A percentile compares a stretch with the other conserved stretches of the same genome.
These are phyloP conservation scores for Glutinoglossum americanum DNA, from an alignment of 495 filamentous ascomycete species.

Conservation along the genomic window DNA sequence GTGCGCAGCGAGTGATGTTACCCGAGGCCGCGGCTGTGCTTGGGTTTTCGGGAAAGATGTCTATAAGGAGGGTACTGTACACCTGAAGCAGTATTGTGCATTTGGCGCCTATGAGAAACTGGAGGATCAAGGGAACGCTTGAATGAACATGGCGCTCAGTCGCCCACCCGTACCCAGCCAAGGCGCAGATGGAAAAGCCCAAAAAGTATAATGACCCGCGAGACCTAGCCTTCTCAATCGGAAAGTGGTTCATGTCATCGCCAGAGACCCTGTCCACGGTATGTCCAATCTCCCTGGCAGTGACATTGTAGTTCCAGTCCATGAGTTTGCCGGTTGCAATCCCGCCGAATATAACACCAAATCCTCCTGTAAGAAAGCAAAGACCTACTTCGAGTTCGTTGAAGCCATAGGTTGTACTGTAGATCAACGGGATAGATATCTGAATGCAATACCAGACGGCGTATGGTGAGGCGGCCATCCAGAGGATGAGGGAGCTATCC, in stretches of 20 bases:
- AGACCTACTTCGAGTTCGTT: slow-evolving; percentile 29
- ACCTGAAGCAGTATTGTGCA: slow-evolving; percentile 32
- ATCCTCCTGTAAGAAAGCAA: slow-evolving; percentile 25
- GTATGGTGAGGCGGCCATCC: slow-evolving; percentile 11
- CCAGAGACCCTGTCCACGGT: slow-evolving; percentile 7
- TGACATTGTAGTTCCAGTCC: slow-evolving; percentile 24
- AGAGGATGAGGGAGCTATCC: slow-evolving; percentile 10
- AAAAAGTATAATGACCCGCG: slow-evolving; percentile 29
- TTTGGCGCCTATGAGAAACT: slow-evolving; percentile 30
- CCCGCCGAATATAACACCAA: slow-evolving; percentile 15
- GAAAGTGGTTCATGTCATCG: slow-evolving; percentile 23
- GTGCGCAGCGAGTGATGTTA: slow-evolving; percentile 24
- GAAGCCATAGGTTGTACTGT: slow-evolving; percentile 21
- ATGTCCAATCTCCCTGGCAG: slow-evolving; percentile 14
- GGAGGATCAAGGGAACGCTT: slow-evolving; percentile 29
- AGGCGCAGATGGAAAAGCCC: slow-evolving; percentile 18
- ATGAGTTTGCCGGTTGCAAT: slow-evolving; percentile 12
- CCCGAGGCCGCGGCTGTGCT: slow-evolving; percentile 26
- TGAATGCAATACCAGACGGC: slow-evolving; percentile 12
- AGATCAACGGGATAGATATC: slow-evolving; percentile 22
- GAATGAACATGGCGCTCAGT: slow-evolving; percentile 24
- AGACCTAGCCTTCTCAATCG: slow-evolving; percentile 41
- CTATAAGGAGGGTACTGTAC: slow-evolving; percentile 16
- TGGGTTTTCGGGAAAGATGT: slow-evolving; percentile 23
- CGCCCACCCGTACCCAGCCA: slow-evolving; percentile 37